Evolutionary conservation across 2,329 filamentous ascomycete genomes (phyloP).

Genomic region (Metarhizium humberi): DNA sequence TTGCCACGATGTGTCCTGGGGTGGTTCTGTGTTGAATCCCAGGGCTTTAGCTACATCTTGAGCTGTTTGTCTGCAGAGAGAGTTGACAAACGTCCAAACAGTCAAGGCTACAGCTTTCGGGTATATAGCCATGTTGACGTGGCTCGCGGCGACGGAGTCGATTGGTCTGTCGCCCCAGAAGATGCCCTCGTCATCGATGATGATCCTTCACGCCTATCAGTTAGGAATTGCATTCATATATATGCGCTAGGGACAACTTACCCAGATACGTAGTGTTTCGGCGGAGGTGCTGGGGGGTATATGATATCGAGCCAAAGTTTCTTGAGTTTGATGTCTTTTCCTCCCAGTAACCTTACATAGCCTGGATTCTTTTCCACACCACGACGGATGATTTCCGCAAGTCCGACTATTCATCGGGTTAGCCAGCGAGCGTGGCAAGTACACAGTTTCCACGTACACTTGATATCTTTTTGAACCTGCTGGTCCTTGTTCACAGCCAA

Average conservation of each 20-base stretch:
- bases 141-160: conserved; percentile 35
- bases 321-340: conserved; percentile 37
- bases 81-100: conserved; percentile 41
- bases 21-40: conserved; percentile 25
- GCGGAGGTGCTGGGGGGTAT: conserved; percentile 49
- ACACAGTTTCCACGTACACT: conserved; percentile 25
- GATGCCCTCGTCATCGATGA: conserved; percentile 39
- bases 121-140: conserved; percentile 40
- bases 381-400: conserved; percentile 24
- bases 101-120: conserved; percentile 42
- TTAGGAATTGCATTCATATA: conserved; percentile 2
- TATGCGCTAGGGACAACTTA: conserved; percentile 22
- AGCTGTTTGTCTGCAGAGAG: conserved; percentile 35
- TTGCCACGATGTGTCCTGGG: conserved; percentile 22
- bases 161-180: conserved; percentile 37
- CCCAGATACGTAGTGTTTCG: conserved; percentile 51
- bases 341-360: conserved; percentile 33
- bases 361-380: conserved; percentile 30
- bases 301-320: conserved; percentile 53
- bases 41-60: conserved; percentile 33
- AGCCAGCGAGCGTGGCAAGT: background rate
- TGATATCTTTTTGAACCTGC: conserved; percentile 36
- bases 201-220: conserved; percentile 28
- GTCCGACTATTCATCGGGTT: conserved; percentile 13
- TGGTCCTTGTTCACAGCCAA: conserved; percentile 46